A percentile compares a stretch with the other conserved stretches of the same genome.
phyloP scores from a whole-genome alignment of 805 yeast genomes.

The Myxozyma udenii region DNA sequence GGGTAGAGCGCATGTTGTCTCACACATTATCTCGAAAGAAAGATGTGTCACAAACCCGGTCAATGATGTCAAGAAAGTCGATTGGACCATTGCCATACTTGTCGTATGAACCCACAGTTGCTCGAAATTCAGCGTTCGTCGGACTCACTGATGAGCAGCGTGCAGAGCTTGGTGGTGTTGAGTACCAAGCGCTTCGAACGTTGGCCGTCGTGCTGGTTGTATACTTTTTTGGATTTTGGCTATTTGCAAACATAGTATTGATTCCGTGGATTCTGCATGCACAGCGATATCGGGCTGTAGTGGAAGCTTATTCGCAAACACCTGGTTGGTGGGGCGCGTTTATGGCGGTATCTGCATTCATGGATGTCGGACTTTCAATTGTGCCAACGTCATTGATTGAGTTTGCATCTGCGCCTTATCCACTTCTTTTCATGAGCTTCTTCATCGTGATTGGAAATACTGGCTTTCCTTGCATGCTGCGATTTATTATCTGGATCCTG shows the following conservation, averaged over 20 bases:
- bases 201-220: conserved; percentile 59
- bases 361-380: conserved; percentile 79
- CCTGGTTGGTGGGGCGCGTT: conserved; percentile 95
- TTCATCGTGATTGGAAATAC: conserved; percentile 90
- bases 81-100: conserved; percentile 61
- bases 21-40: conserved; percentile 16
- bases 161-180: conserved; percentile 96
- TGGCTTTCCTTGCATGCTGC: conserved; percentile 80
- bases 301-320: conserved; percentile 57
- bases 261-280: conserved; percentile 52
- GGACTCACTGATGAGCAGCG: conserved; percentile 78
- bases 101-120: conserved; percentile 88
- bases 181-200: conserved; percentile 82
- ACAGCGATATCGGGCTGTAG: conserved; percentile 43
- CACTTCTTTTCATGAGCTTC: conserved; percentile 59
- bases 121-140: conserved; percentile 88
- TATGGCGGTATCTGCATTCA: conserved; percentile 73
- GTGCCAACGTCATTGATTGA: conserved; percentile 76
- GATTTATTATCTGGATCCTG: conserved; percentile 79
- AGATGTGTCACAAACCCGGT: conserved; percentile 23
- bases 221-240: conserved; percentile 76
- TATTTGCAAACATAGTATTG: conserved; percentile 51
- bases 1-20: conserved; percentile 20
- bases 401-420: conserved; percentile 62
- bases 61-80: conserved; percentile 30